phyloP scores from a whole-genome alignment of 164 flowering plant genomes.

The Brasenia schreberi region DNA sequence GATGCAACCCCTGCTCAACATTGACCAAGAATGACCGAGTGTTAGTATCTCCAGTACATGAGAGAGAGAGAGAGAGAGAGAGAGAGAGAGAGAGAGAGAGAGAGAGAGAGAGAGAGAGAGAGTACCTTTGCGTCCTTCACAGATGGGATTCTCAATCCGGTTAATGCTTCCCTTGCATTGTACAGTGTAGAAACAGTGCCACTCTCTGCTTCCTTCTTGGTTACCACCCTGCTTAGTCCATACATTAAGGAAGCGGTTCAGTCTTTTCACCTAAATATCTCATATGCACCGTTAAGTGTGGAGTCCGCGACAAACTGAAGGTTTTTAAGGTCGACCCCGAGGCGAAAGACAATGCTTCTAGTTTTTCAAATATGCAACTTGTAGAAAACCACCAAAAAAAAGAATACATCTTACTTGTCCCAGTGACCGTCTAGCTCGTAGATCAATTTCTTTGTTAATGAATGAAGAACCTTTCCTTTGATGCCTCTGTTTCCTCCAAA shows the following conservation, averaged over 20 bases:
- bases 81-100: not conserved
- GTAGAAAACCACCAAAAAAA: no score
- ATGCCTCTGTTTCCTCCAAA: slow-evolving; percentile 20
- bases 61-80: not conserved
- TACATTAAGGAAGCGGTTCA: no score
- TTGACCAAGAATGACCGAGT: not conserved
- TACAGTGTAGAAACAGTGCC: slow-evolving; percentile 35
- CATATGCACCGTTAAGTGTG: no score
- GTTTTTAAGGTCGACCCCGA: no score
- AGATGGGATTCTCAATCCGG: slow-evolving; percentile 40
- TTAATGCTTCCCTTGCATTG: slow-evolving; percentile 44
- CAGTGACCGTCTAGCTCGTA: slow-evolving; percentile 62
- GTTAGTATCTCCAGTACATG: not conserved
- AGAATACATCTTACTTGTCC: slow-evolving; percentile 45
- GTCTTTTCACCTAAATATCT: no score
- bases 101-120: not conserved
- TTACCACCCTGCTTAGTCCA: slow-evolving; percentile 31
- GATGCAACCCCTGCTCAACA: slow-evolving; percentile 27
- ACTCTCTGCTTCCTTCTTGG: slow-evolving; percentile 23
- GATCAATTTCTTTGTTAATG: slow-evolving; percentile 37
- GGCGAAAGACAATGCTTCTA: no score
- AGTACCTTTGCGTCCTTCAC: slow-evolving; percentile 52
- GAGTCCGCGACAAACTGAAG: no score
- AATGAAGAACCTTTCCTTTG: slow-evolving; percentile 47
- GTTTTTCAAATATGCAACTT: no score